These are phyloP conservation scores for Coemansia interrupta DNA, from an alignment of 192 early-diverging fungal genomes.

Conservation along the genomic window DNA sequence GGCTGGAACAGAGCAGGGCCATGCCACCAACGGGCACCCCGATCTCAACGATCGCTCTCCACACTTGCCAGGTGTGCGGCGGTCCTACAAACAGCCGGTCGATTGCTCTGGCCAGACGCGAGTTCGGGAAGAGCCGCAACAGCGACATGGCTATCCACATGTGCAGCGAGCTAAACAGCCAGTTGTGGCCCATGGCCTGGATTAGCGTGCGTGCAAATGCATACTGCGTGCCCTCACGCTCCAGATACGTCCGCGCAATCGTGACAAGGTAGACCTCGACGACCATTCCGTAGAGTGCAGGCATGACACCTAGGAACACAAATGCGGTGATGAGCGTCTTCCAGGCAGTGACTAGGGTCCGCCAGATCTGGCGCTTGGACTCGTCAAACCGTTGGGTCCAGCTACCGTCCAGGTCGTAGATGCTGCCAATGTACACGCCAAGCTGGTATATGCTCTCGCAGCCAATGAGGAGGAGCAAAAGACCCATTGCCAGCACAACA, in stretches of 20 bases:
- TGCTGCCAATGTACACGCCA: neutral
- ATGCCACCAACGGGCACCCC: slow-evolving; percentile 19
- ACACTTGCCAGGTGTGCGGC: slow-evolving; percentile 38
- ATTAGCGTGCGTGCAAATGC: slow-evolving; percentile 15
- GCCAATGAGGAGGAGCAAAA: slow-evolving; percentile 54
- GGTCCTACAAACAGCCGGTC: slow-evolving; percentile 32
- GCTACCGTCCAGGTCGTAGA: slow-evolving; percentile 3
- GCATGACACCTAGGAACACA: slow-evolving; percentile 29
- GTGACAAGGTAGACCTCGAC: slow-evolving; percentile 40
- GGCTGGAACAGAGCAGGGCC: neutral
- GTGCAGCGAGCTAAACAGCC: slow-evolving; percentile 39
- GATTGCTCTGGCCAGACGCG: slow-evolving; percentile 14
- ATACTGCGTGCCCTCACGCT: neutral
- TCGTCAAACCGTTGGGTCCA: slow-evolving; percentile 10
- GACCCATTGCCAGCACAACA: slow-evolving; percentile 69
- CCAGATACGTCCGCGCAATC: slow-evolving; percentile 21
- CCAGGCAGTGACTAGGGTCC: slow-evolving; percentile 14
- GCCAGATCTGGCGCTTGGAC: slow-evolving; percentile 11
- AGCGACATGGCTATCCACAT: slow-evolving; percentile 25
- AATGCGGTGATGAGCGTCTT: slow-evolving; percentile 8
- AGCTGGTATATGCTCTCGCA: slow-evolving; percentile 17
- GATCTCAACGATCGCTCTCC: slow-evolving; percentile 21
- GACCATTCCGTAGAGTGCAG: slow-evolving; percentile 31
- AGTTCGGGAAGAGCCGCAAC: slow-evolving; percentile 26
- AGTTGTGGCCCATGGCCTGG: slow-evolving; percentile 34